Evolutionary conservation across 1,284 basidiomycete species (phyloP).

Genomic region (Chalciporus sp.): DNA sequence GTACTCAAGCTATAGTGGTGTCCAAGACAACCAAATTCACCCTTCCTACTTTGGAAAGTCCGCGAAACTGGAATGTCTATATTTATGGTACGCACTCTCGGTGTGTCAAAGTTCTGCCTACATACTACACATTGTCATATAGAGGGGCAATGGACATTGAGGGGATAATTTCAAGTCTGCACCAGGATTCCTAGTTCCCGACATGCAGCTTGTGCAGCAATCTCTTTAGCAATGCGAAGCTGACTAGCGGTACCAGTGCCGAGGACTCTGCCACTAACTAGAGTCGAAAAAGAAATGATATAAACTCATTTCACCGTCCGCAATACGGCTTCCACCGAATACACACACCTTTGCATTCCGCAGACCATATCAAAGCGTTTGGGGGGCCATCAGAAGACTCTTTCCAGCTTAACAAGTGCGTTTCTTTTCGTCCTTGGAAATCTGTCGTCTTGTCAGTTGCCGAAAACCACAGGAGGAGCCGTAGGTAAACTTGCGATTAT

Average conservation of each 20-base stretch:
- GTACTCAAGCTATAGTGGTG: no score
- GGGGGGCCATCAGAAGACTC: slow-evolving; percentile 43
- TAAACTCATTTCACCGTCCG: not conserved
- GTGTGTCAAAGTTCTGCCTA: no score
- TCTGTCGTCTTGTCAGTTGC: slow-evolving; percentile 33
- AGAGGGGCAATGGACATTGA: not conserved
- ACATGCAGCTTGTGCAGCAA: slow-evolving; percentile 52
- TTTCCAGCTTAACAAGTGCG: slow-evolving; percentile 41
- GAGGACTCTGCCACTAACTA: slow-evolving; percentile 51
- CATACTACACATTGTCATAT: not conserved
- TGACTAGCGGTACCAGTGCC: slow-evolving; percentile 45
- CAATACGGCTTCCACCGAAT: not conserved
- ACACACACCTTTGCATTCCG: slow-evolving; percentile 54
- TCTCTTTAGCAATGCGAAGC: slow-evolving; percentile 48
- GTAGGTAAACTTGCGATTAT: slow-evolving; percentile 49
- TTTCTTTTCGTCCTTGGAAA: slow-evolving; percentile 40
- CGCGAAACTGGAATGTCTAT: slow-evolving; percentile 25
- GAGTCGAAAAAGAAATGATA: not conserved
- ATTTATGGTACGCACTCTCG: not conserved
- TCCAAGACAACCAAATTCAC: slow-evolving; percentile 1
- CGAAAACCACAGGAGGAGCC: not conserved
- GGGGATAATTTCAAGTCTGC: slow-evolving; percentile 4
- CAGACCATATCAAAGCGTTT: slow-evolving; percentile 48
- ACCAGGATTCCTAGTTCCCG: slow-evolving; percentile 29
- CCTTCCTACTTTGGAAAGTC: slow-evolving; percentile 34